Evolutionary conservation across 2,329 filamentous ascomycete species (phyloP), one percentile per base, ranked within the genome.

Genomic region (Epichloe sibirici): DNA sequence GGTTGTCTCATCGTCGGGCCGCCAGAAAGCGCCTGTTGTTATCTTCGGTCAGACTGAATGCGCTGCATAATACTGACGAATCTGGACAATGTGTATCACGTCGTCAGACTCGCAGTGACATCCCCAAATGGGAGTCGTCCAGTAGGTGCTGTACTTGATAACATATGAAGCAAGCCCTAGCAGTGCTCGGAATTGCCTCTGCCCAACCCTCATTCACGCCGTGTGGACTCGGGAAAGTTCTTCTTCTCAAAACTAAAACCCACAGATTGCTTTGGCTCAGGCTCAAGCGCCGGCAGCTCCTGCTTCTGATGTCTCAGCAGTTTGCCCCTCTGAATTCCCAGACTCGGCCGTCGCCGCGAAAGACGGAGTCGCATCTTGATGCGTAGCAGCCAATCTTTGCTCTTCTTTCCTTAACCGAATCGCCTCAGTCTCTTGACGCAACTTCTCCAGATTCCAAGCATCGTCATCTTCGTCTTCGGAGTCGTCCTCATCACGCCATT

Each of bases 401-500:
- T 89, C 85, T 69, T 96, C 91, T 67, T 86, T 90, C 73, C 76
- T 77, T 57, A 82, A 76, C 48, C 83, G 76, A 34, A 91, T 65
- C 3, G 78, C 81, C 66, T 95, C 88, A 0, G 93, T 98, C 74
- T 97, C 90, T 62, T 77, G 75, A 55, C 93, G 80, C 66, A 97
- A 71, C 55, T 84, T 88, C 61, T 89, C 84, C 61, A 96, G 70
- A 63, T 95, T 95, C 82, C 84, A 96, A 5, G 72, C 69, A n/a
- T 79, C 78, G 43, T 80, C 82, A 13, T 78, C 76, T 4, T 78
- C 78, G 3, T 74, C 75, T 0, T 79, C 81, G 35, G 78, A 79
- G 38, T 85, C 83, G 46, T 79, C 79, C 44, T 79, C 79, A 28
- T 79, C 79, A 56, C 82, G 76, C 91, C 91, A 98, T 68, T 94